These are phyloP conservation scores for Trichophyton equinum DNA, from an alignment of 2,329 filamentous ascomycete genomes.

Conservation along the genomic window DNA sequence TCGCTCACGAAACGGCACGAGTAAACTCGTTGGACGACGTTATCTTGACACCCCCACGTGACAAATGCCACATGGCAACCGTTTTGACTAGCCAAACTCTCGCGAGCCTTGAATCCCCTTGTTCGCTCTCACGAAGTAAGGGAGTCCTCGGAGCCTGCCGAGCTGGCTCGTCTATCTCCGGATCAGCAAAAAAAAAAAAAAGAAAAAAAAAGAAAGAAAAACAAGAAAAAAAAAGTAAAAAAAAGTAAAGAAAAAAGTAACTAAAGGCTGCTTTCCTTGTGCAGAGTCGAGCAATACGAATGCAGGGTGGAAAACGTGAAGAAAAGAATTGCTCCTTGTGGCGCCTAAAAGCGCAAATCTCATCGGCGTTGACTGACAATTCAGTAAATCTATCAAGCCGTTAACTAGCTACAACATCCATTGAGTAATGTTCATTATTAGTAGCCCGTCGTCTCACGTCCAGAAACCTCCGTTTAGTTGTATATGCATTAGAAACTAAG, in stretches of 20 bases:
- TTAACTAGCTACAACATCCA: background rate
- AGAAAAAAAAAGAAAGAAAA: background rate
- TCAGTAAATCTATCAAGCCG: background rate
- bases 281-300: background rate
- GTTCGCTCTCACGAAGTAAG: background rate
- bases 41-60: background rate
- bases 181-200: background rate
- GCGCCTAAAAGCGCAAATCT: background rate
- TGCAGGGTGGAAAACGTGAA: background rate
- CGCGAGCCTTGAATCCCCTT: background rate
- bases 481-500: background rate
- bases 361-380: background rate
- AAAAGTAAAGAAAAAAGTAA: background rate
- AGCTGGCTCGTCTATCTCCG: background rate
- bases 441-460: background rate
- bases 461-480: background rate
- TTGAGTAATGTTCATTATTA: background rate
- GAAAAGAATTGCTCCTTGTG: background rate
- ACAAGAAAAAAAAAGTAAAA: background rate
- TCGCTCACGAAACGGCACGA: too few species aligned
- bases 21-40: background rate
- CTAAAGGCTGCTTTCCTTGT: too few species aligned
- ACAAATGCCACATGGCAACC: background rate
- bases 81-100: conserved; percentile 1
- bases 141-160: background rate